These are phyloP conservation scores for Spathaspora sp. DNA, from an alignment of 1,139 yeast species.

Conservation along the genomic window DNA sequence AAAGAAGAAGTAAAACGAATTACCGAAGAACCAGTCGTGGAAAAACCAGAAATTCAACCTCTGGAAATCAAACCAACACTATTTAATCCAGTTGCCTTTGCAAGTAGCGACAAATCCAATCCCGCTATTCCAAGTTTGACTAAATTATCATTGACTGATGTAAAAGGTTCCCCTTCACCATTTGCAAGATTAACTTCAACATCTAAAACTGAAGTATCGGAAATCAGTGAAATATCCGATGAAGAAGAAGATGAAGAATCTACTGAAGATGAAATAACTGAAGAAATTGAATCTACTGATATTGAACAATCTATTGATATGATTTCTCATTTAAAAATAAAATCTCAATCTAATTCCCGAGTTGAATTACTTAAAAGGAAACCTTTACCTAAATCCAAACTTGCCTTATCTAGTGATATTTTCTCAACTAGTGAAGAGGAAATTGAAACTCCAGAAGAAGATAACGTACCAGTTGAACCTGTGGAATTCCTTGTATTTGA, in stretches of 20 bases:
- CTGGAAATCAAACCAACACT: background rate
- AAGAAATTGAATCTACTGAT: constrained; percentile 6
- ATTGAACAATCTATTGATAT: constrained; percentile 9
- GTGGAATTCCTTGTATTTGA: constrained; percentile 14
- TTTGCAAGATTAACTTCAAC: constrained; percentile 4
- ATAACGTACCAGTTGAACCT: constrained; percentile 8
- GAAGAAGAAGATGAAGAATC: constrained; percentile 7
- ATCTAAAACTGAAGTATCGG: background rate
- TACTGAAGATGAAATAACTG: constrained; percentile 6
- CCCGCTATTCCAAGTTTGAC: background rate
- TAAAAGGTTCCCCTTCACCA: constrained; percentile 4
- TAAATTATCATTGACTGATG: background rate
- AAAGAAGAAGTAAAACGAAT: too few relatives aligned
- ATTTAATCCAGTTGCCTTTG: constrained; percentile 1
- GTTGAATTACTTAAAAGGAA: background rate
- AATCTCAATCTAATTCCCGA: background rate
- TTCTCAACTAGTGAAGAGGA: background rate
- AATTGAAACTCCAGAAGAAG: constrained; percentile 4
- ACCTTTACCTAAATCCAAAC: background rate
- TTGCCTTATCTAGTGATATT: background rate
- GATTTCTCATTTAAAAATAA: background rate
- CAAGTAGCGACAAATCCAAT: background rate
- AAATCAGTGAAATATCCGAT: background rate
- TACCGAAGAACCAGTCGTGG: background rate
- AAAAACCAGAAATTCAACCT: background rate